Conservation (phyloP, 1,284 basidiomycete species). For the Lentinus polychrous region DNA sequence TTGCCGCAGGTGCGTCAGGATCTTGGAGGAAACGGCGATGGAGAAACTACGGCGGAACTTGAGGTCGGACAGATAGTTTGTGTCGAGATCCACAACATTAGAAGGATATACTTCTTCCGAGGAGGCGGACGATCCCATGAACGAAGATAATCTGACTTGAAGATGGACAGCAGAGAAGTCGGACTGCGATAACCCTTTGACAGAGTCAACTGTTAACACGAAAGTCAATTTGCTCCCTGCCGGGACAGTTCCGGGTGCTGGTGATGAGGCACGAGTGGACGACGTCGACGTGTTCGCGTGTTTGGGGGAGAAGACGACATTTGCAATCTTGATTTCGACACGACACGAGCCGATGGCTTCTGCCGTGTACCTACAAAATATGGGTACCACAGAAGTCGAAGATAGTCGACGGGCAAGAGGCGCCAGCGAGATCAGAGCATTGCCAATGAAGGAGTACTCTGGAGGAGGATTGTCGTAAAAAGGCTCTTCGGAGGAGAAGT, state of each 20-base stretch:
- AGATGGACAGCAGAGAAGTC: conserved; percentile 82
- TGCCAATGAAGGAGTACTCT: conserved; percentile 88
- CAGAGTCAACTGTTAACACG: conserved; percentile 75
- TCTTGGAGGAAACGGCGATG: conserved; percentile 68
- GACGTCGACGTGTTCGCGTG: conserved; percentile 53
- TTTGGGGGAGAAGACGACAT: conserved; percentile 55
- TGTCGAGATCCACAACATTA: conserved; percentile 64
- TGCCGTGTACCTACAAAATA: conserved; percentile 87
- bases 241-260: conserved; percentile 54
- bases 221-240: conserved; percentile 77
- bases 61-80: conserved; percentile 67
- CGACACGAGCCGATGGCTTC: conserved; percentile 92
- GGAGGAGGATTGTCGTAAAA: conserved; percentile 86
- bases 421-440: conserved; percentile 76
- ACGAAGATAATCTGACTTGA: conserved; percentile 77
- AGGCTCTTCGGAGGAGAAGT: conserved; percentile 89
- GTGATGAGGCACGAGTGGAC: conserved; percentile 65
- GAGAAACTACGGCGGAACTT: conserved; percentile 78
- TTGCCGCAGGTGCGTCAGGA: conserved; percentile 63
- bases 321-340: conserved; percentile 74
- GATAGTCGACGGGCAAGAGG: conserved; percentile 78
- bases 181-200: conserved; percentile 81
- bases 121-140: conserved; percentile 62
- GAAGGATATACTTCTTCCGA: conserved; percentile 84
- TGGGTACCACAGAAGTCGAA: conserved; percentile 69